These are phyloP conservation scores for Neocucurbitaria cava DNA, from an alignment of 2,329 filamentous ascomycete species.

Conservation along the genomic window DNA sequence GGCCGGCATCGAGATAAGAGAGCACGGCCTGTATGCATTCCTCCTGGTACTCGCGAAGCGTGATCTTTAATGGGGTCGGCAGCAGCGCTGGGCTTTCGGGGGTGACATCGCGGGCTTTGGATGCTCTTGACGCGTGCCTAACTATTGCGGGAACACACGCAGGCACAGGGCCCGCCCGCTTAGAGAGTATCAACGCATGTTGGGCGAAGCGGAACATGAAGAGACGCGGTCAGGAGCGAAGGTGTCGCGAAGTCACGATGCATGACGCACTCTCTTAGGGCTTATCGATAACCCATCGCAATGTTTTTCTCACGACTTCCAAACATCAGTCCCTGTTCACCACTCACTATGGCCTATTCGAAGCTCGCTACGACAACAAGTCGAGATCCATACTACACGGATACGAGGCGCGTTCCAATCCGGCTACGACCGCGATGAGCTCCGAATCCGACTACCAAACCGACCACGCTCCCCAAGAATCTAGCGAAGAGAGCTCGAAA, in stretches of 20 bases:
- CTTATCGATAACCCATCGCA: neutral
- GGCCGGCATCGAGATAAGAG: constrained; percentile 69
- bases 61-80: constrained; percentile 53
- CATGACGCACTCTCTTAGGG: constrained; percentile 13
- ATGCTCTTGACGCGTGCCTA: constrained; percentile 28
- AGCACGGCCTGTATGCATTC: constrained; percentile 88
- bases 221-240: constrained; percentile 25
- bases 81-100: constrained; percentile 1
- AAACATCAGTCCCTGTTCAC: constrained; percentile 3
- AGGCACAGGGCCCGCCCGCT: constrained; percentile 15
- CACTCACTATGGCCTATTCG: constrained; percentile 16
- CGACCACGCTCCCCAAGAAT: constrained; percentile 1
- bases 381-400: neutral
- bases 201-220: constrained; percentile 40
- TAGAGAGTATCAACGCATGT: constrained; percentile 39
- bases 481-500: constrained; percentile 2
- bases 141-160: neutral
- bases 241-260: constrained; percentile 30
- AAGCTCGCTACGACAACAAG: neutral
- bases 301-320: neutral
- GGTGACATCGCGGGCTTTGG: neutral
- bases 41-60: constrained; percentile 84
- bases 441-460: constrained; percentile 18
- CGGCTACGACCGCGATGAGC: constrained; percentile 18
- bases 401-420: neutral